Evolutionary conservation across 2,329 filamentous ascomycete species (phyloP), one percentile per base, ranked within the genome.

Genomic region (Akanthomyces dipterigenus): DNA sequence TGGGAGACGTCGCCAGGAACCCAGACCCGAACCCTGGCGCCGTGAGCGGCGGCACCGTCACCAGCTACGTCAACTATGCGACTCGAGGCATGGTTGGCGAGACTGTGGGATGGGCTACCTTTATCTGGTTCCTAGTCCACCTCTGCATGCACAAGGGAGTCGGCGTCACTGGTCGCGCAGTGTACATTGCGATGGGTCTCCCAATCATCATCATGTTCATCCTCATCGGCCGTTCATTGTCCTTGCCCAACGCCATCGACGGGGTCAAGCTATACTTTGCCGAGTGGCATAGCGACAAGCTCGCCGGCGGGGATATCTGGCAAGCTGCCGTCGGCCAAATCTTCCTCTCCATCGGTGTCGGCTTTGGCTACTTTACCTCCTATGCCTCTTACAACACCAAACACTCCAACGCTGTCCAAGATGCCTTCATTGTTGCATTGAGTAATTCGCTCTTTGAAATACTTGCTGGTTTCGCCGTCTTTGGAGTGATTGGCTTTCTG

Each of bases 371-470:
- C 67, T 85, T 83, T 63, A 85, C 81, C 0, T 80, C 78, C 0
- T 85, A 85, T 64, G 82, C 82, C 0, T 83, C 80, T 0, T 85
- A 84, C 69, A 85, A 85, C 72, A 65, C 81, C 75, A 76, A 77
- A 64, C 77, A 83, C 67, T 80, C 82, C 8, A 85, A 85, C 55
- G 82, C 82, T 1, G 82, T 85, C 0, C 80, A 82, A 78, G 83
- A 85, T 62, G 80, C 83, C 0, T 73, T 84, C 42, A 72, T 84
- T 7, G 82, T 85, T 34, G 81, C 80, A 24, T 69, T 75, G 24
- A 82, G 80, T 65, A 85, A 85, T 50, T 78, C 82, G 0, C 68
- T 83, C 0, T 85, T 85, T 55, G 82, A 85, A 64, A 82, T 80
- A 45, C 70, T 80, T 0, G 71, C 71, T 0, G 73, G 70, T 0